Conservation (phyloP, 2,329 filamentous ascomycete species). For the Didymella pinodella region DNA sequence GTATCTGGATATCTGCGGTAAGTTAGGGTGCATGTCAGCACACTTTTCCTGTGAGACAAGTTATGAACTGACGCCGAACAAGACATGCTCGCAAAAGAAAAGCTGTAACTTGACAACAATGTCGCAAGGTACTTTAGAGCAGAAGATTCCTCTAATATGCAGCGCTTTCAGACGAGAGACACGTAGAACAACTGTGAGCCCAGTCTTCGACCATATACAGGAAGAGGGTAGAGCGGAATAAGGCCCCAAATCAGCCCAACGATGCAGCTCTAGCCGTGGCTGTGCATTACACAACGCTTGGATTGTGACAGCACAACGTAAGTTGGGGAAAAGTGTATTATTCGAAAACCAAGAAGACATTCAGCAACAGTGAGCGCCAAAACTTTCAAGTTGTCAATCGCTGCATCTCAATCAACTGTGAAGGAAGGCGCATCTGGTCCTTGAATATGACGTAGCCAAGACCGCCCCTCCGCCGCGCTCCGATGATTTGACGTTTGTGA, state of each 20-base stretch:
- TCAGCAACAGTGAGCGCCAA: neutral
- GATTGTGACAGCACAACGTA: neutral
- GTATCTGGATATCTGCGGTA: conserved; percentile 71
- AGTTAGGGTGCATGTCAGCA: conserved; percentile 19
- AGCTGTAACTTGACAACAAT: conserved; percentile 30
- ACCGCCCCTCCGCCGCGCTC: conserved; percentile 27
- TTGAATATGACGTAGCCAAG: conserved; percentile 16
- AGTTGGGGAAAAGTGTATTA: neutral
- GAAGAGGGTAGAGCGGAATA: conserved; percentile 19
- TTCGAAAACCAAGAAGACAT: neutral
- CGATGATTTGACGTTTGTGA: conserved; percentile 31
- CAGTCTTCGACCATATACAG: conserved; percentile 18
- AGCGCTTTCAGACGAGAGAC: conserved; percentile 19
- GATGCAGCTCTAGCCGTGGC: conserved; percentile 33
- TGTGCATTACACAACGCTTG: conserved; percentile 13
- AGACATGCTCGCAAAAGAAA: conserved; percentile 53
- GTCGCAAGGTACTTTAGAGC: neutral
- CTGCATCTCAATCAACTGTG: neutral
- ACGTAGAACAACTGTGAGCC: conserved; percentile 23
- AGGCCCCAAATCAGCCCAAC: conserved; percentile 20
- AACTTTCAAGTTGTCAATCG: neutral
- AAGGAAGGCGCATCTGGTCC: conserved; percentile 1
- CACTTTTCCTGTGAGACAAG: neutral
- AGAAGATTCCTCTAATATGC: neutral
- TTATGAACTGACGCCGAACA: neutral